These are phyloP conservation scores for Ceratorhiza oryzae-sativae DNA, from an alignment of 1,284 basidiomycete species.

Conservation along the genomic window DNA sequence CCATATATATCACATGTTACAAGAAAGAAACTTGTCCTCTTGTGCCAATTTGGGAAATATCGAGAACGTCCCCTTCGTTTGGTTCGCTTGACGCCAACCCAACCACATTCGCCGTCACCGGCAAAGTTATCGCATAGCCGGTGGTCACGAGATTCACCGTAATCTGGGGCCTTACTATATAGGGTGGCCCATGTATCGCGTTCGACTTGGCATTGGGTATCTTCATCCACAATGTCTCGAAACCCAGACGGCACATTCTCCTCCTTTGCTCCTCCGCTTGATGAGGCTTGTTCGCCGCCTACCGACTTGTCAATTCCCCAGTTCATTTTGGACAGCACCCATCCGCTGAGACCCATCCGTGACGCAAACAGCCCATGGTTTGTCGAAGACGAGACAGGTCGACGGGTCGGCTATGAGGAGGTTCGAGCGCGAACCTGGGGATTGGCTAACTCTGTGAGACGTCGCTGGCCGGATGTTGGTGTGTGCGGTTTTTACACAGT, in stretches of 20 bases:
- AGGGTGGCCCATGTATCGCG: neutral
- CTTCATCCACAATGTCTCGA: conserved; percentile 17
- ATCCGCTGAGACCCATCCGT: conserved; percentile 59
- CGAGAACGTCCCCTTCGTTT: no score
- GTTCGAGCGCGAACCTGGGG: conserved; percentile 61
- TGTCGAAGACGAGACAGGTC: conserved; percentile 68
- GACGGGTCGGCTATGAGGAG: conserved; percentile 50
- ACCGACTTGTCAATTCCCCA: conserved; percentile 76
- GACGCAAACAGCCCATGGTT: conserved; percentile 59
- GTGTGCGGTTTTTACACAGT: conserved; percentile 40
- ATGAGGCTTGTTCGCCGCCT: conserved; percentile 58
- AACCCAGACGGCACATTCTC: conserved; percentile 37
- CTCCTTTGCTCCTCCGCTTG: conserved; percentile 14
- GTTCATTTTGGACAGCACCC: conserved; percentile 68
- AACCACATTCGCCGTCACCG: neutral
- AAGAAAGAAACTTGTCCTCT: no score
- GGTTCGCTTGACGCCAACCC: neutral
- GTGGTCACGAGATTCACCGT: neutral
- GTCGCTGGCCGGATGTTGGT: conserved; percentile 58
- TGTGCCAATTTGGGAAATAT: no score
- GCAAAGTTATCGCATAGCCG: neutral
- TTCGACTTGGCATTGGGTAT: neutral
- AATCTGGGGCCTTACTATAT: neutral
- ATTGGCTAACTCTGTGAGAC: conserved; percentile 67
- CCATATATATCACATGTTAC: no score